A percentile compares a stretch with the other conserved stretches of the same genome.
Evolutionary conservation across 352 stramenopile species (phyloP).

Genomic region (Globisporangium cederbergense): DNA sequence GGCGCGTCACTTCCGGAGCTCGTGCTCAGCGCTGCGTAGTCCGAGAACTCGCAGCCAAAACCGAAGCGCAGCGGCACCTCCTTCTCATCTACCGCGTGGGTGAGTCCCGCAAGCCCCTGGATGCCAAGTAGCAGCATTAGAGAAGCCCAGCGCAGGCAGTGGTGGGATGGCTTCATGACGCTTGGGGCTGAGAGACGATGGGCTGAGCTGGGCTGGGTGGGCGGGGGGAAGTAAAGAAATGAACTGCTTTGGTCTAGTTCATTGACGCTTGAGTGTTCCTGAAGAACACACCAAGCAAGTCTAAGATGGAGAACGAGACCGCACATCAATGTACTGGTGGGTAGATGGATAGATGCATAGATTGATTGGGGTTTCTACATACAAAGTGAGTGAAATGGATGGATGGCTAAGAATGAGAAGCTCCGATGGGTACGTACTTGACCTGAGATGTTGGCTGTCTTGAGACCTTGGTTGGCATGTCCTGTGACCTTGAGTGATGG

Average conservation of each 20-base stretch:
- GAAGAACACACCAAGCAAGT: too few species aligned
- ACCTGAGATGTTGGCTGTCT: not conserved
- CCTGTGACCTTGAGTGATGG: too few species aligned
- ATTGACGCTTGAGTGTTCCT: not conserved
- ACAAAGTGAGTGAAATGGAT: not conserved
- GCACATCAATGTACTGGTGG: constrained; percentile 11
- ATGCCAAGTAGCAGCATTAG: not conserved
- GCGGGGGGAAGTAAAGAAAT: constrained; percentile 8
- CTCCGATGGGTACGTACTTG: constrained; percentile 1
- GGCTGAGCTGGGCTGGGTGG: not conserved
- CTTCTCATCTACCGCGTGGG: constrained; percentile 1
- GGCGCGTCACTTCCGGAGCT: constrained; percentile 11
- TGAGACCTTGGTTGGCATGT: not conserved
- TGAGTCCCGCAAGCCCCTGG: not conserved
- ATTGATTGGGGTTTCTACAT: not conserved
- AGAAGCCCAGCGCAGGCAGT: not conserved
- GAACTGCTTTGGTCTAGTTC: not conserved
- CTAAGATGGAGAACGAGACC: constrained; percentile 20
- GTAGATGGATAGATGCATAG: constrained; percentile 16
- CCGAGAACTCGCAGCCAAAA: constrained; percentile 48
- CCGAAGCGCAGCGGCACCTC: constrained; percentile 32
- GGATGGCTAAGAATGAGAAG: constrained; percentile 3
- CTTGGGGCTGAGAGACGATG: not conserved
- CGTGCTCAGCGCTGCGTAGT: constrained; percentile 38
- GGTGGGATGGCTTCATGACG: not conserved